phyloP scores from a whole-genome alignment of 768 basidiomycete species.

The Lactarius vividus region DNA sequence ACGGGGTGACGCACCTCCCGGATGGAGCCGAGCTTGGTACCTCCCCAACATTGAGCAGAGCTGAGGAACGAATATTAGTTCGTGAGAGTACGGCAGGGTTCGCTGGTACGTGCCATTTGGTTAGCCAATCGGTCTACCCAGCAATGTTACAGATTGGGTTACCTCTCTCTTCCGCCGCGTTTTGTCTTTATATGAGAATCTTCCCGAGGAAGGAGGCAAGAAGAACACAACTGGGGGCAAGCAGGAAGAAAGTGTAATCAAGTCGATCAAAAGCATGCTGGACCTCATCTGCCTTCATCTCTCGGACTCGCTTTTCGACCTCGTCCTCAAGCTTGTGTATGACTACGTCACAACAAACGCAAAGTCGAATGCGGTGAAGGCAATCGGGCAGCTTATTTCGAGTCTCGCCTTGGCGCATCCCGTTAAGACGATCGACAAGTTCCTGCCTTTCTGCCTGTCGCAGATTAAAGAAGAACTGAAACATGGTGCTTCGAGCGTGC shows the following conservation, averaged over 20 bases:
- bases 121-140: not conserved
- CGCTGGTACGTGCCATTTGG: conserved; percentile 49
- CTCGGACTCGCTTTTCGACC: conserved; percentile 75
- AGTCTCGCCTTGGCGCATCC: conserved; percentile 80
- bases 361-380: conserved; percentile 86
- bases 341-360: conserved; percentile 89
- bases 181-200: conserved; percentile 81
- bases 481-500: conserved; percentile 83
- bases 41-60: conserved; percentile 46
- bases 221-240: conserved; percentile 85
- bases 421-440: conserved; percentile 70
- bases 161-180: conserved; percentile 73
- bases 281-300: conserved; percentile 82
- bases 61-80: conserved; percentile 70
- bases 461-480: conserved; percentile 85
- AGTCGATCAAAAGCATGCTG: conserved; percentile 74
- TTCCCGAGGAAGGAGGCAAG: conserved; percentile 93
- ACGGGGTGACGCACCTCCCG: conserved; percentile 49
- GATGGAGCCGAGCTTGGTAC: conserved; percentile 46
- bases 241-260: conserved; percentile 72
- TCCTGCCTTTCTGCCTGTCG: conserved; percentile 70
- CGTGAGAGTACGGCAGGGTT: conserved; percentile 78
- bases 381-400: conserved; percentile 84
- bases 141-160: conserved; percentile 62
- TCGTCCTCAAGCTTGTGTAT: conserved; percentile 78